phyloP scores from a whole-genome alignment of 2,329 filamentous ascomycete species.

The Volutella citrinella region DNA sequence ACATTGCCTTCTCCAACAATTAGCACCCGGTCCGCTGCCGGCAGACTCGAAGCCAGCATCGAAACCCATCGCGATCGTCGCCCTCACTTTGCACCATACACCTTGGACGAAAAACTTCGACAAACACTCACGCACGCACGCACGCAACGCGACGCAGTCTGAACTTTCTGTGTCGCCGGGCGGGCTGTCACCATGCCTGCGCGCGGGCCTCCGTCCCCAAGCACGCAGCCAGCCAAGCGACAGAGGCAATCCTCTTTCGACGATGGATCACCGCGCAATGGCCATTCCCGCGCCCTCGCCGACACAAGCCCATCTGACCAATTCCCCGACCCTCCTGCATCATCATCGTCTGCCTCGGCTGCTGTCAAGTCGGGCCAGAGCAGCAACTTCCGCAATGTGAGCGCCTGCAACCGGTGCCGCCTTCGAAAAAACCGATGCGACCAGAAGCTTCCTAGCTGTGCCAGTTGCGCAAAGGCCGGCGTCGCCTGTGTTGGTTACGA shows the following conservation, averaged over 20 bases:
- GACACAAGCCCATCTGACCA: constrained; percentile 22
- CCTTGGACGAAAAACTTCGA: too few relatives aligned
- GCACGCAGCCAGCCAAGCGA: constrained; percentile 54
- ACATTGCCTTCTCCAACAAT: constrained; percentile 2
- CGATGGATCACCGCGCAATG: constrained; percentile 39
- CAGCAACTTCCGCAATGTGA: constrained; percentile 79
- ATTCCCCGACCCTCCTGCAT: constrained; percentile 29
- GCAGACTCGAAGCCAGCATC: too few relatives aligned
- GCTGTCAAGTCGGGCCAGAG: constrained; percentile 52
- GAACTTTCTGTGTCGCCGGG: constrained; percentile 16
- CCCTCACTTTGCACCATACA: too few relatives aligned
- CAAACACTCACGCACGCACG: too few relatives aligned
- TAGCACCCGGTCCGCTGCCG: too few relatives aligned
- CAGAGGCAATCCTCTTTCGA: constrained; percentile 52
- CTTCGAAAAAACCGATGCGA: constrained; percentile 94
- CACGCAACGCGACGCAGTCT: constrained; percentile 4
- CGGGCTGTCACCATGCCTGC: constrained; percentile 33
- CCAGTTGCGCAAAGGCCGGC: constrained; percentile 87
- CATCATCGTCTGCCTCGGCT: constrained; percentile 23
- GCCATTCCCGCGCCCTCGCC: constrained; percentile 5
- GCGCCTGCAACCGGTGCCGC: constrained; percentile 89
- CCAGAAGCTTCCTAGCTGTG: constrained; percentile 86
- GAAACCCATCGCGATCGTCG: too few relatives aligned
- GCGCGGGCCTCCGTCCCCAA: constrained; percentile 51
- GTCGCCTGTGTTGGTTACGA: constrained; percentile 94